Percentiles rank a stretch among this genome's conserved stretches.
These are phyloP conservation scores for Tylopilus sp. DNA, from an alignment of 768 basidiomycete species.

Conservation along the genomic window DNA sequence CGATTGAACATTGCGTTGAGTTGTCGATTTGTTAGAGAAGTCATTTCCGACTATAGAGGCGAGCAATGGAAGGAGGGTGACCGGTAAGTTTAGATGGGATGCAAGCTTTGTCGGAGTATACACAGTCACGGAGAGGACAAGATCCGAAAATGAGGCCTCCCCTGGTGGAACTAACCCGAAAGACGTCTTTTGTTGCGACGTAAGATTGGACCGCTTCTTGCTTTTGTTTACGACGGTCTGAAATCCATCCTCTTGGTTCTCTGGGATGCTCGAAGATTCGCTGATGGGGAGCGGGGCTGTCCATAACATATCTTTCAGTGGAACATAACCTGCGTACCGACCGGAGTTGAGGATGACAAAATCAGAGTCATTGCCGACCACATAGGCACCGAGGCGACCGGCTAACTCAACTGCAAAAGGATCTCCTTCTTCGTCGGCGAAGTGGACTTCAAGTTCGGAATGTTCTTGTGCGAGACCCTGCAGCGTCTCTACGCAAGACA, in stretches of 20 bases:
- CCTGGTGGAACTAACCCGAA: slow-evolving; percentile 55
- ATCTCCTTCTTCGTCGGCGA: slow-evolving; percentile 81
- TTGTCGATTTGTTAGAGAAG: slow-evolving; percentile 53
- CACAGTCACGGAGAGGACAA: slow-evolving; percentile 51
- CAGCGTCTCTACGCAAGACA: slow-evolving; percentile 57
- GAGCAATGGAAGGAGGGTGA: slow-evolving; percentile 70
- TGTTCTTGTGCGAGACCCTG: slow-evolving; percentile 34
- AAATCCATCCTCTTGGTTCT: slow-evolving; percentile 52
- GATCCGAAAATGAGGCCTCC: slow-evolving; percentile 28
- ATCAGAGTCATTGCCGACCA: slow-evolving; percentile 79
- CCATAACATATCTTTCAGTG: slow-evolving; percentile 78
- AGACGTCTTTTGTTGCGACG: slow-evolving; percentile 7
- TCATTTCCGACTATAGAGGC: slow-evolving; percentile 82
- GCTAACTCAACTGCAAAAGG: slow-evolving; percentile 84
- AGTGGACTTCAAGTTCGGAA: slow-evolving; percentile 50
- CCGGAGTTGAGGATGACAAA: slow-evolving; percentile 75
- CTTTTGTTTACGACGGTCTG: slow-evolving; percentile 53
- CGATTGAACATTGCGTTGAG: slow-evolving; percentile 48
- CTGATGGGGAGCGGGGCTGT: slow-evolving; percentile 24
- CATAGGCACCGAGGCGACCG: slow-evolving; percentile 66
- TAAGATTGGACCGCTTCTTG: slow-evolving; percentile 42
- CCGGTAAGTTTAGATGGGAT: slow-evolving; percentile 60
- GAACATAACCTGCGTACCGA: slow-evolving; percentile 75
- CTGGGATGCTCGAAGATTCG: slow-evolving; percentile 16
- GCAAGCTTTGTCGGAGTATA: slow-evolving; percentile 66